Evolutionary conservation across 169 alveolate genomes (phyloP).

Genomic region (Eimeria praecox): DNA sequence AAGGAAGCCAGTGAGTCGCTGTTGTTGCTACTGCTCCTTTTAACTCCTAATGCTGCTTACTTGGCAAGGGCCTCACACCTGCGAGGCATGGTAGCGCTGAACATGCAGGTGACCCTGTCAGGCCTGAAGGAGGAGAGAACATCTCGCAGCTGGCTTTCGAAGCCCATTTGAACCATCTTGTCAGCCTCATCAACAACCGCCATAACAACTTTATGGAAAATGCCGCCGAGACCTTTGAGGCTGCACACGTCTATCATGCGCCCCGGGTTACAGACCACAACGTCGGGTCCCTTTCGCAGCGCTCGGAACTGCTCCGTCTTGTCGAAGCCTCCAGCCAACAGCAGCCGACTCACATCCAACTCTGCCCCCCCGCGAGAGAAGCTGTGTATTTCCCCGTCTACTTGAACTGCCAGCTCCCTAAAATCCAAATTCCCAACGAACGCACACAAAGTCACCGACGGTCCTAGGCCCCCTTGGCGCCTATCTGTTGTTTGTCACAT

Average conservation of each 20-base stretch:
- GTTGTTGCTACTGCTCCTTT: not conserved
- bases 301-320: slow-evolving; percentile 80
- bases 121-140: slow-evolving; percentile 67
- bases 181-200: slow-evolving; percentile 84
- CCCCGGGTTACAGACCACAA: slow-evolving; percentile 79
- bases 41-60: slow-evolving; percentile 37
- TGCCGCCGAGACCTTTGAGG: slow-evolving; percentile 73
- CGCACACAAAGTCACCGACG: not conserved
- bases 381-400: slow-evolving; percentile 80
- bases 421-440: not conserved
- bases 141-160: slow-evolving; percentile 68
- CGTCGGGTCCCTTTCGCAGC: slow-evolving; percentile 74
- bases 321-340: slow-evolving; percentile 81
- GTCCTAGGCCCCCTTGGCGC: not conserved
- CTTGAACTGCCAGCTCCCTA: slow-evolving; percentile 82
- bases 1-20: not conserved
- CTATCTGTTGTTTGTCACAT: not conserved
- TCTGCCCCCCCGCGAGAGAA: slow-evolving; percentile 69
- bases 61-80: slow-evolving; percentile 75
- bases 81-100: slow-evolving; percentile 81
- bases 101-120: slow-evolving; percentile 77
- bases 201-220: slow-evolving; percentile 63
- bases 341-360: slow-evolving; percentile 64
- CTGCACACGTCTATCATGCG: slow-evolving; percentile 78
- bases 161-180: slow-evolving; percentile 81